Percentiles rank a stretch among this genome's conserved stretches.
phyloP scores from a whole-genome alignment of 257 asterid genomes.

The Primulina eburnea region DNA sequence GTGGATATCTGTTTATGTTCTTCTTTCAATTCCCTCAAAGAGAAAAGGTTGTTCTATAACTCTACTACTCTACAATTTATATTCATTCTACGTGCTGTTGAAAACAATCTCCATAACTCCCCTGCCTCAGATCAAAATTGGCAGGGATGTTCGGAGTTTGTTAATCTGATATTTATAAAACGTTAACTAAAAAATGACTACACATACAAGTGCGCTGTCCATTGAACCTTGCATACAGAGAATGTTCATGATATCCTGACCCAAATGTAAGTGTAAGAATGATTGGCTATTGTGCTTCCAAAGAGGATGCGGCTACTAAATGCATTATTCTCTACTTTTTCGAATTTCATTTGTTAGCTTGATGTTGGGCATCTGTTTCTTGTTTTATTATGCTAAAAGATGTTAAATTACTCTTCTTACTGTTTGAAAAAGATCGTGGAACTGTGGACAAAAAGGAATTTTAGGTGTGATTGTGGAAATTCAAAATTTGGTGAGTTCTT shows the following conservation, averaged over 20 bases:
- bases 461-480: slow-evolving; percentile 98
- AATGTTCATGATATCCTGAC: neutral
- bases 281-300: neutral
- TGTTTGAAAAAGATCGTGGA: slow-evolving; percentile 67
- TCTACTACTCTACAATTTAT: neutral
- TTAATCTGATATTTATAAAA: too few relatives aligned
- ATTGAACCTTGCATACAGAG: neutral
- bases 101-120: neutral
- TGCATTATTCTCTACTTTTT: slow-evolving; percentile 2
- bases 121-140: neutral
- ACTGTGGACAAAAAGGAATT: slow-evolving; percentile 95
- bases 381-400: neutral
- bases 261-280: neutral
- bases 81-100: neutral
- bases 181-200: neutral
- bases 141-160: neutral
- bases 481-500: slow-evolving; percentile 82
- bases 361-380: neutral
- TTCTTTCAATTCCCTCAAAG: neutral
- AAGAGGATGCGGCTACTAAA: neutral
- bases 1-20: neutral
- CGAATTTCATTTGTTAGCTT: neutral
- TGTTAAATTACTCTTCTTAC: slow-evolving; percentile 23
- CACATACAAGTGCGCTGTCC: neutral
- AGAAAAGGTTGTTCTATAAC: neutral